Percentiles rank a stretch among this genome's conserved stretches.
Evolutionary conservation across 2,329 filamentous ascomycete genomes (phyloP).

Genomic region (Cladosporium velox): DNA sequence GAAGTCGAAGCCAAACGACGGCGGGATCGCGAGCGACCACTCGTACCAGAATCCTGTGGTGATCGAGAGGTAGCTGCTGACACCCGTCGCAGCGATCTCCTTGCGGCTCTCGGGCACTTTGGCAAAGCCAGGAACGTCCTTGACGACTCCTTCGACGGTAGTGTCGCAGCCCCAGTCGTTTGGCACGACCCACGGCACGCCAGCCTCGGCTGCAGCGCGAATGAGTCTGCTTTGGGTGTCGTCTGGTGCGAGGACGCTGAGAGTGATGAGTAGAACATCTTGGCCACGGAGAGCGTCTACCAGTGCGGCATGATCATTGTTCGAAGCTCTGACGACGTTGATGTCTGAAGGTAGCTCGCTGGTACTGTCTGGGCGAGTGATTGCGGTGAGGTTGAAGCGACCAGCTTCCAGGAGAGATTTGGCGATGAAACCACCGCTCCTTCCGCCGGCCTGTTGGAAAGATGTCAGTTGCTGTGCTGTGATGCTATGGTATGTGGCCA

Average conservation of each 20-base stretch:
- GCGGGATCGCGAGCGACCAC: constrained; percentile 38
- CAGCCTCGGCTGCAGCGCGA: constrained; percentile 41
- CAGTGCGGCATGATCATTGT: constrained; percentile 45
- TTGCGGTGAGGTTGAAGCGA: constrained; percentile 53
- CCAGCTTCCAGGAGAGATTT: constrained; percentile 46
- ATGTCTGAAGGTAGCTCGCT: constrained; percentile 45
- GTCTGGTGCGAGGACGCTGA: constrained; percentile 35
- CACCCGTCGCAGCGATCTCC: constrained; percentile 32
- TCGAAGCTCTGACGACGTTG: constrained; percentile 47
- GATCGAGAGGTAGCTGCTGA: constrained; percentile 33
- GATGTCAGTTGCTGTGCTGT: constrained; percentile 1
- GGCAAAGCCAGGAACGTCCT: constrained; percentile 28
- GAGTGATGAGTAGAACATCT: constrained; percentile 44
- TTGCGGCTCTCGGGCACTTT: constrained; percentile 24
- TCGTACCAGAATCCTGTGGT: constrained; percentile 41
- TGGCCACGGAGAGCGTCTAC: constrained; percentile 41
- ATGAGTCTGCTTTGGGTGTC: constrained; percentile 38
- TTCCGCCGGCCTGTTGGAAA: constrained; percentile 42
- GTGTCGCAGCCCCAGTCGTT: constrained; percentile 41
- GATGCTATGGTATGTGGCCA: not conserved
- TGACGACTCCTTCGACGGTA: constrained; percentile 28
- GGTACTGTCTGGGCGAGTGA: constrained; percentile 50
- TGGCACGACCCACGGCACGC: constrained; percentile 43
- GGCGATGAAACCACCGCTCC: constrained; percentile 42
- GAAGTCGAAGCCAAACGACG: constrained; percentile 43